These are phyloP conservation scores for Entophlyctis helioformis DNA, from an alignment of 192 early-diverging fungal species.

Conservation along the genomic window DNA sequence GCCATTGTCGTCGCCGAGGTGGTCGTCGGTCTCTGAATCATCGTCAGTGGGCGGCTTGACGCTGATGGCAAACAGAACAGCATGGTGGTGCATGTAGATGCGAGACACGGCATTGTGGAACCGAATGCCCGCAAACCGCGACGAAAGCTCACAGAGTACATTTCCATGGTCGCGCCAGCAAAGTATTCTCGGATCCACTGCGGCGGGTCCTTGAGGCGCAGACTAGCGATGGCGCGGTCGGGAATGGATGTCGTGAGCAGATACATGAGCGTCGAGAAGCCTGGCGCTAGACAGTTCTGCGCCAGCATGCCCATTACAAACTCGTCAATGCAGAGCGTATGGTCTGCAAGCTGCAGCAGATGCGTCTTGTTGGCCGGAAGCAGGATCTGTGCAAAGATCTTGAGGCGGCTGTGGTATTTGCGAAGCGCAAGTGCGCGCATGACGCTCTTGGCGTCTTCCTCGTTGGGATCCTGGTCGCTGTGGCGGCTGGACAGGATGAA, in stretches of 20 bases:
- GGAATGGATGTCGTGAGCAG: slow-evolving; percentile 57
- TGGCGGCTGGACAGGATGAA: slow-evolving; percentile 49
- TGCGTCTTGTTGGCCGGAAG: slow-evolving; percentile 61
- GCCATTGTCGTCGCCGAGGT: no score
- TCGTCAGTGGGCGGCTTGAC: no score
- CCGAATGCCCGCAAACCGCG: slow-evolving; percentile 26
- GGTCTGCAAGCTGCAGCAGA: slow-evolving; percentile 40
- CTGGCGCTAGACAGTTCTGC: slow-evolving; percentile 55
- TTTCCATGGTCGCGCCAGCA: slow-evolving; percentile 46
- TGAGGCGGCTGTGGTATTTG: slow-evolving; percentile 35
- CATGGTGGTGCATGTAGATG: slow-evolving; percentile 43
- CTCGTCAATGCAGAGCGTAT: slow-evolving; percentile 62
- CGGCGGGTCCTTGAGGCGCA: slow-evolving; percentile 13
- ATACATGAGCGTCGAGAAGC: slow-evolving; percentile 56
- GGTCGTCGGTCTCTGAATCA: no score
- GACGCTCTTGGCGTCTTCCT: slow-evolving; percentile 57
- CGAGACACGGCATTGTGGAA: slow-evolving; percentile 44
- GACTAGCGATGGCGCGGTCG: slow-evolving; percentile 12
- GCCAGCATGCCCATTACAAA: slow-evolving; percentile 57
- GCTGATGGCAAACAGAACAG: slow-evolving; percentile 41
- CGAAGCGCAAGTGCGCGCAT: slow-evolving; percentile 49
- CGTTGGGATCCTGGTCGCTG: slow-evolving; percentile 24
- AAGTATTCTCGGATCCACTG: slow-evolving; percentile 52
- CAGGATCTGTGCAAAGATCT: slow-evolving; percentile 43
- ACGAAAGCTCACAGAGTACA: slow-evolving; percentile 46